Evolutionary conservation across 257 asterid species (phyloP).

Genomic region (Leptodermis oblonga): DNA sequence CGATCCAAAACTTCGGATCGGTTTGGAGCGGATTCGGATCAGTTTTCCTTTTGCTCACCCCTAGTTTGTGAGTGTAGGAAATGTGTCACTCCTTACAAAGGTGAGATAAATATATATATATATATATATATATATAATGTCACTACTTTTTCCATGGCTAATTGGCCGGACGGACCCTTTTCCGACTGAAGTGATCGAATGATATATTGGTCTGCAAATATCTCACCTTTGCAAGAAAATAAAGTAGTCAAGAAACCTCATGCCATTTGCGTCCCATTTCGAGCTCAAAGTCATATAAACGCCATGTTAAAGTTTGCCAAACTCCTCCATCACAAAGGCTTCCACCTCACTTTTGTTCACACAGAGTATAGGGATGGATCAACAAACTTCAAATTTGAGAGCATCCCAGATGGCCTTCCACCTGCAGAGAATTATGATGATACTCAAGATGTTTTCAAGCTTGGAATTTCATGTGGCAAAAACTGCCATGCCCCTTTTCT

Average conservation of each 20-base stretch:
- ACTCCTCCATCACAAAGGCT: slow-evolving; percentile 18
- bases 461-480: slow-evolving; percentile 1
- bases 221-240: no score
- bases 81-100: no score
- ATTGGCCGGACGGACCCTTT: no score
- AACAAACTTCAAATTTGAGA: slow-evolving; percentile 4
- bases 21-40: no score
- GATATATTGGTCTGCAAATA: no score
- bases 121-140: no score
- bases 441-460: slow-evolving; percentile 5
- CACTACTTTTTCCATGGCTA: no score
- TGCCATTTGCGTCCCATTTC: slow-evolving; percentile 26
- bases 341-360: slow-evolving; percentile 25
- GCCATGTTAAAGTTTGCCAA: slow-evolving; percentile 24
- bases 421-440: neutral
- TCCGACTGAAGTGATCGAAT: no score
- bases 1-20: no score
- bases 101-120: no score
- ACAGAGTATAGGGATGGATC: slow-evolving; percentile 17
- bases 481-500: slow-evolving; percentile 11
- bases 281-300: slow-evolving; percentile 21
- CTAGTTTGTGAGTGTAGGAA: no score
- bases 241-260: slow-evolving; percentile 12
- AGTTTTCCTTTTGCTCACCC: no score
- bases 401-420: slow-evolving; percentile 21